Conservation (phyloP, 2,329 filamentous ascomycete genomes). For the Hypoxylon sp. region DNA sequence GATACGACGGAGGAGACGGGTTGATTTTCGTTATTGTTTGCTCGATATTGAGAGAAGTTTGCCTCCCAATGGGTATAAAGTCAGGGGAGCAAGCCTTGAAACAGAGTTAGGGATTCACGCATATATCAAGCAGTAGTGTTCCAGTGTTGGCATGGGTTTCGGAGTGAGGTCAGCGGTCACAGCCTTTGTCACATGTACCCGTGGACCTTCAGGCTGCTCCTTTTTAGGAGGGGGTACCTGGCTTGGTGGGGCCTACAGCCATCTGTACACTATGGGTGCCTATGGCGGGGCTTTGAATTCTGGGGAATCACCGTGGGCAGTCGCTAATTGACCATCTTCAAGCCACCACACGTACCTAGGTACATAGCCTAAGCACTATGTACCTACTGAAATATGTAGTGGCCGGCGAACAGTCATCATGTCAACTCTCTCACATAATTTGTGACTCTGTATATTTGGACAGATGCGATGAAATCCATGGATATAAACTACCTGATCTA, state of each 20-base stretch:
- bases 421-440: slow-evolving; percentile 2
- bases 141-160: slow-evolving; percentile 18
- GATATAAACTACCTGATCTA: neutral
- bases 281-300: slow-evolving; percentile 25
- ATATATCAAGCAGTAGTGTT: slow-evolving; percentile 12
- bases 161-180: slow-evolving; percentile 41
- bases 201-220: slow-evolving; percentile 28
- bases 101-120: slow-evolving; percentile 20
- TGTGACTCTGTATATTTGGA: neutral
- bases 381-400: neutral
- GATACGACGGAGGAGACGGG: slow-evolving; percentile 7
- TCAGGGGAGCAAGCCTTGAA: slow-evolving; percentile 23
- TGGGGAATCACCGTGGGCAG: slow-evolving; percentile 20
- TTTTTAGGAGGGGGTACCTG: slow-evolving; percentile 11
- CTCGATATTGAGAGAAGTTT: slow-evolving; percentile 7
- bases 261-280: neutral
- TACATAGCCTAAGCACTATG: neutral
- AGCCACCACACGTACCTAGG: neutral
- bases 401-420: slow-evolving; percentile 19
- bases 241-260: slow-evolving; percentile 5
- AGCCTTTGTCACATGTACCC: slow-evolving; percentile 44
- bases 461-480: neutral
- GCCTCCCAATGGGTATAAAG: slow-evolving; percentile 19
- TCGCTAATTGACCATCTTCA: neutral
- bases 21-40: slow-evolving; percentile 15